These are phyloP conservation scores for Lolium rigidum DNA, from an alignment of 176 grass and related monocot genomes.

Conservation along the genomic window DNA sequence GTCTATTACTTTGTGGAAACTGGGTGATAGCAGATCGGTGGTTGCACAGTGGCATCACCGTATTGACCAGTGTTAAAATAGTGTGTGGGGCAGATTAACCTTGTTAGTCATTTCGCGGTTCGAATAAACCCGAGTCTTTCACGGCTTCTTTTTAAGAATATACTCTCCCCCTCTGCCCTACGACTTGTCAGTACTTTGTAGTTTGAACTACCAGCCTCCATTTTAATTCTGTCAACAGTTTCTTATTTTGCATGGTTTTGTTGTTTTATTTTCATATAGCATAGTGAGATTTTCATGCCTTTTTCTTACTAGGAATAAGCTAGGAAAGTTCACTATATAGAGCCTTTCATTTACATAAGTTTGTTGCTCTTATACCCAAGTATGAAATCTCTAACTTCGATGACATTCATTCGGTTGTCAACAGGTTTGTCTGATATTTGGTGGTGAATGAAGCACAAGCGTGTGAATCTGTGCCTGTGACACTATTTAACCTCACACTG, in stretches of 20 bases:
- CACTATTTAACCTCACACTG: not conserved
- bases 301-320: slow-evolving; percentile 16
- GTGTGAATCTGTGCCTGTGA: not conserved
- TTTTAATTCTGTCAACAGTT: not conserved
- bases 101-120: not conserved
- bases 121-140: not conserved
- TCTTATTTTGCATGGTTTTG: not conserved
- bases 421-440: not conserved
- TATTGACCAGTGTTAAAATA: not conserved
- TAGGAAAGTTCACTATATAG: not conserved
- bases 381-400: not conserved
- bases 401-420: slow-evolving; percentile 21
- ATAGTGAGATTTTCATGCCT: not conserved
- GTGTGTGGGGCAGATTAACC: not conserved
- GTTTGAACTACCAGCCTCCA: not conserved
- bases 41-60: not conserved
- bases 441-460: not conserved
- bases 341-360: slow-evolving; percentile 9
- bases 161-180: not conserved
- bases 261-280: not conserved
- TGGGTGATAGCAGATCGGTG: not conserved
- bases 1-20: not conserved
- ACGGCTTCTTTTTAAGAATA: not conserved
- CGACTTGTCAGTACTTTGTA: not conserved
- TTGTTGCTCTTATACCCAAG: not conserved